Percentiles rank a stretch among this genome's conserved stretches.
Conservation (phyloP, 768 basidiomycete genomes). For the Amylocystis lapponica region DNA sequence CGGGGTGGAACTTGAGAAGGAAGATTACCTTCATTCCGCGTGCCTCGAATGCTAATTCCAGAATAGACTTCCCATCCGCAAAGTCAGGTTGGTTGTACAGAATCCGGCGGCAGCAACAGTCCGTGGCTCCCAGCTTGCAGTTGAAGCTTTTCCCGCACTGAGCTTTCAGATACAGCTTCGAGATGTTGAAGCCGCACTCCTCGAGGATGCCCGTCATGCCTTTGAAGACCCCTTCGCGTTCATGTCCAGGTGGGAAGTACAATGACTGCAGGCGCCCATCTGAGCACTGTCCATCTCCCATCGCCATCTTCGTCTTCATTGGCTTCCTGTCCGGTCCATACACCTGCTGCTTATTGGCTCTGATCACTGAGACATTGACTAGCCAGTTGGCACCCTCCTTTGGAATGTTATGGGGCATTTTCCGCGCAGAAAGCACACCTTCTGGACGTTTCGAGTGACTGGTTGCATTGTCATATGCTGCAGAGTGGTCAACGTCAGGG, state of each 20-base stretch:
- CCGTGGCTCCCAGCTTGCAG: slow-evolving; percentile 10
- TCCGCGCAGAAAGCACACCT: slow-evolving; percentile 21
- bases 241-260: slow-evolving; percentile 12
- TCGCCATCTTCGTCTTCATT: slow-evolving; percentile 1
- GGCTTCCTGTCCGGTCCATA: too few relatives aligned
- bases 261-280: slow-evolving; percentile 13
- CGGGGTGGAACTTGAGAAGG: slow-evolving; percentile 35
- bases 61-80: slow-evolving; percentile 9
- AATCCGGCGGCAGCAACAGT: slow-evolving; percentile 26
- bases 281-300: slow-evolving; percentile 7
- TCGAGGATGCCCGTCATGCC: slow-evolving; percentile 18
- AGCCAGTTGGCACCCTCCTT: too few relatives aligned
- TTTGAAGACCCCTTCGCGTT: slow-evolving; percentile 15
- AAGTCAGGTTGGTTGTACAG: slow-evolving; percentile 32
- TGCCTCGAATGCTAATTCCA: slow-evolving; percentile 23
- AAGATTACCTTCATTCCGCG: slow-evolving; percentile 28
- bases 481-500: slow-evolving; percentile 20
- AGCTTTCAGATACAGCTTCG: slow-evolving; percentile 9
- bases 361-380: slow-evolving; percentile 5
- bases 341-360: too few relatives aligned
- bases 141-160: slow-evolving; percentile 24
- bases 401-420: slow-evolving; percentile 18
- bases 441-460: slow-evolving; percentile 21
- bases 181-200: slow-evolving; percentile 3
- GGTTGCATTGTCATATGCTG: slow-evolving; percentile 27